phyloP scores from a whole-genome alignment of 108 stramenopile genomes.

The Cyclotella choctawhatcheeana region DNA sequence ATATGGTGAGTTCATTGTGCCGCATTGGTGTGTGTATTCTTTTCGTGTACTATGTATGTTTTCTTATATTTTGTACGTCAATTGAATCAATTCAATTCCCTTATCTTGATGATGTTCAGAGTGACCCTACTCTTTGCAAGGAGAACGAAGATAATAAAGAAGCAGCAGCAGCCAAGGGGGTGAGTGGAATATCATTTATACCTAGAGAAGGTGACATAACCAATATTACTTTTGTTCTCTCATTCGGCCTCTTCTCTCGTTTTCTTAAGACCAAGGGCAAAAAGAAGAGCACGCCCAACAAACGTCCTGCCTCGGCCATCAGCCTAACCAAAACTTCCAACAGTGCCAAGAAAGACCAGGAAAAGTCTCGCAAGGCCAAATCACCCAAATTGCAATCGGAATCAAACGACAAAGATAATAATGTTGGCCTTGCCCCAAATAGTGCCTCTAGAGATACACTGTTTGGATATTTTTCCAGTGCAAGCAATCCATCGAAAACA shows the following conservation, averaged over 20 bases:
- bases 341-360: neutral
- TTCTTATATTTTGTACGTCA: neutral
- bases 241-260: neutral
- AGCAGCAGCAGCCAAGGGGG: neutral
- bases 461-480: neutral
- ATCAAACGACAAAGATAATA: neutral
- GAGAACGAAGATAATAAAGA: neutral
- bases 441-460: constrained; percentile 14
- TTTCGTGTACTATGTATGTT: neutral
- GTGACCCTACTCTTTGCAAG: neutral
- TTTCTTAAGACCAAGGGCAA: neutral
- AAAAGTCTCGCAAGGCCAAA: neutral
- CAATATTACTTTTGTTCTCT: neutral
- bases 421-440: neutral
- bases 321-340: neutral
- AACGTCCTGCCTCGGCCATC: constrained; percentile 42
- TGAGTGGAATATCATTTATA: neutral
- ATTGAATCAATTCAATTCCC: too few species aligned
- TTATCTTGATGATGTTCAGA: neutral
- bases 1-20: neutral
- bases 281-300: constrained; percentile 51
- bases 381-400: neutral
- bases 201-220: neutral
- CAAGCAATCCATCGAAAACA: constrained; percentile 1
- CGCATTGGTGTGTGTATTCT: neutral